Conservation (phyloP, 2,329 filamentous ascomycete genomes). For the Epichloe baconii region DNA sequence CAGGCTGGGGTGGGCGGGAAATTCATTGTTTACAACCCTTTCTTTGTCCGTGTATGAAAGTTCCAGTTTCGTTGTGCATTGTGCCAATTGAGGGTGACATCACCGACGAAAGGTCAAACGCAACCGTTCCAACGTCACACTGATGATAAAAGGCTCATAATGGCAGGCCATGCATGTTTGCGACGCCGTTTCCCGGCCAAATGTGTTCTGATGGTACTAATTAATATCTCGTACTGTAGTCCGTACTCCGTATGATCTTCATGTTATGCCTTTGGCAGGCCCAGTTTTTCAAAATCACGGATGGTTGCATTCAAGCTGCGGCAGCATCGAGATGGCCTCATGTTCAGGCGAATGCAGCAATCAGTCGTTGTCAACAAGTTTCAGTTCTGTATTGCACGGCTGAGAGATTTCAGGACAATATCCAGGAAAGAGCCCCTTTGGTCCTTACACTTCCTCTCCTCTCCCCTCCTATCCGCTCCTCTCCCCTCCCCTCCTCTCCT, state of each 20-base stretch:
- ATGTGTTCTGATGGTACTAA: background rate
- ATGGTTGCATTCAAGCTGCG: constrained; percentile 1
- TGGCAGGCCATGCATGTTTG: background rate
- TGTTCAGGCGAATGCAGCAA: background rate
- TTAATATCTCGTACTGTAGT: background rate
- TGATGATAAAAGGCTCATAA: background rate
- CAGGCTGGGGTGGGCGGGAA: too few relatives aligned
- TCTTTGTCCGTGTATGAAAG: too few relatives aligned
- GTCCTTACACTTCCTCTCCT: background rate
- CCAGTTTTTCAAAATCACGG: background rate
- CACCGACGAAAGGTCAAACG: background rate
- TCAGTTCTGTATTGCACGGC: background rate
- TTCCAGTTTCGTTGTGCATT: too few relatives aligned
- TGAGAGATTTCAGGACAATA: background rate
- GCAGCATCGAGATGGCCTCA: constrained; percentile 2
- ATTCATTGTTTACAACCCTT: too few relatives aligned
- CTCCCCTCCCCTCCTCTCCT: background rate
- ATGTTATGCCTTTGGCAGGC: background rate
- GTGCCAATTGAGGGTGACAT: too few relatives aligned
- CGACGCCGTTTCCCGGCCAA: background rate
- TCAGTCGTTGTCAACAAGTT: background rate
- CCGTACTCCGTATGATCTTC: background rate
- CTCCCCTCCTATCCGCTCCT: background rate
- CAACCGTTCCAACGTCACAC: too few relatives aligned
- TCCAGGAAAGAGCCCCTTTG: background rate